Evolutionary conservation across 192 early-diverging fungal genomes (phyloP), one percentile per base, ranked within the genome.

Genomic region (Podila clonocystis): DNA sequence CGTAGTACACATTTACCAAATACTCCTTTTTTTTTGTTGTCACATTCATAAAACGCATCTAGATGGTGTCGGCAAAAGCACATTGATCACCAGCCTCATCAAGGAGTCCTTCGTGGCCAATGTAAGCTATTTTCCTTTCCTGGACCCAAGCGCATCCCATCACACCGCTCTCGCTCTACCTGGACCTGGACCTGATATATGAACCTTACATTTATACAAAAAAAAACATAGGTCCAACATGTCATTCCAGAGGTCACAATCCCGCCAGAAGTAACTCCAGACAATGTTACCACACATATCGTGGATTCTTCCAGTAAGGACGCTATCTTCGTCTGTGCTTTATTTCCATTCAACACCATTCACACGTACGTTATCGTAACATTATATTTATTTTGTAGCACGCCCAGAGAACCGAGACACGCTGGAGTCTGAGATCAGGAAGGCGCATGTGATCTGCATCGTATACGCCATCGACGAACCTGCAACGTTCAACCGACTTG

Each of bases 221-320:
- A 24, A 17, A 26, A 48, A 22, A n/a, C 31, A 38, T 65, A 97
- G 95, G 93, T 97, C 30, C 98, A 98, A 84, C 94, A 97, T 74
- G 95, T 98, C 22, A 95, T 99, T 64, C 97, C 98, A n/a, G 98
- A 99, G 80, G 97, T 99, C n/a, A 99, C 97, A 17, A 99, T 99
- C 70, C 98, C 98, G 50, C 96, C 98, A 38, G 97, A 99, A 75
- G 95, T 98, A 75, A 97, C 97, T 34, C 91, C 95, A 1, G 98
- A 98, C 68, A 95, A 96, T 67, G 96, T 97, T 12, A 98, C 97
- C 12, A 98, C 97, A 9, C 94, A 97, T 78, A 98, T 99, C 65
- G 94, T 98, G 55, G 98, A 99, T 83, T 96, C 98, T 26, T 97
- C 98, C 50, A 89, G 95, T 96, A 76, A 57, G 64, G 33, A 52